Conservation (phyloP, 1,284 basidiomycete genomes). For the Coniophora puteana region DNA sequence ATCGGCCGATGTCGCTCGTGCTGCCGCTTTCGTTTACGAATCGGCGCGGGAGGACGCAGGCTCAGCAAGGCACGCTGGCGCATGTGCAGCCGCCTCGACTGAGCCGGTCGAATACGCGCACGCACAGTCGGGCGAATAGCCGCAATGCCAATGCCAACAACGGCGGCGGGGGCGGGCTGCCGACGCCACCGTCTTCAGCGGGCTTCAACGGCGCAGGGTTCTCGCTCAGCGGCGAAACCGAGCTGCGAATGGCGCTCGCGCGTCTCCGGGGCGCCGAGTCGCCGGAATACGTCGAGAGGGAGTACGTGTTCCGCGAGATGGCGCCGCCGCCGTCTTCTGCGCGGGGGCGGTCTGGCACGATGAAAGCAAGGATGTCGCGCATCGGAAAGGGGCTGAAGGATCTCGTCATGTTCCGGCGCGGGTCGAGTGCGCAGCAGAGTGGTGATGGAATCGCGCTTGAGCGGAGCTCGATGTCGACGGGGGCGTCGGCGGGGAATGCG, state of each 20-base stretch:
- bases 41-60: too few relatives aligned
- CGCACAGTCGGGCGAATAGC: not conserved
- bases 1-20: conserved; percentile 32
- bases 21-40: too few relatives aligned
- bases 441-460: conserved; percentile 9
- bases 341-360: conserved; percentile 13
- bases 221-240: conserved; percentile 58
- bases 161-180: conserved; percentile 15
- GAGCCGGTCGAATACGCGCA: too few relatives aligned
- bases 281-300: conserved; percentile 18
- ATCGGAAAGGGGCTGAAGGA: conserved; percentile 40
- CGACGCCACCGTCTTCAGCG: conserved; percentile 15
- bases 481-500: not conserved
- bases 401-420: too few relatives aligned
- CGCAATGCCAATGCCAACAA: too few relatives aligned
- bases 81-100: too few relatives aligned
- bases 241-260: conserved; percentile 55
- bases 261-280: conserved; percentile 31
- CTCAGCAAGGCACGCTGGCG: too few relatives aligned
- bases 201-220: too few relatives aligned
- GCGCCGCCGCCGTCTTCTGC: too few relatives aligned
- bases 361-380: conserved; percentile 37
- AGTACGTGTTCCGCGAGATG: conserved; percentile 28
- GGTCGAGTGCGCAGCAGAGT: conserved; percentile 29
- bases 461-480: not conserved